Evolutionary conservation across 2,329 filamentous ascomycete species (phyloP).

Genomic region (Ramularia endophylla): DNA sequence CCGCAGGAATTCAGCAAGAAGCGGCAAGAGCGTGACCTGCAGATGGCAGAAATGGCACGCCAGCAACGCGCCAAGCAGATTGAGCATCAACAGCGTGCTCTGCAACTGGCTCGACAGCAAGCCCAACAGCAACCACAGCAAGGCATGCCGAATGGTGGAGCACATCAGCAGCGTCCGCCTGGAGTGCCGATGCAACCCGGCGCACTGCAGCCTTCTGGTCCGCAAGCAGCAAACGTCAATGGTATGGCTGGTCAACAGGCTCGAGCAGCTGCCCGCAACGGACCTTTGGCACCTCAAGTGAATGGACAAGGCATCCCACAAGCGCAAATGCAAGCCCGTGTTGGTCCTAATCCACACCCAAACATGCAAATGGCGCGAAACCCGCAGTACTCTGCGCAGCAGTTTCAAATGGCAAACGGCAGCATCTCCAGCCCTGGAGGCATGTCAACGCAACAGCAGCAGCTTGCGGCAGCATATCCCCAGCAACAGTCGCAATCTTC

Average conservation of each 20-base stretch:
- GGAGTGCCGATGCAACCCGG: slow-evolving; percentile 19
- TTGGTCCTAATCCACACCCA: slow-evolving; percentile 15
- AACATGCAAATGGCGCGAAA: slow-evolving; percentile 22
- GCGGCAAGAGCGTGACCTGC: slow-evolving; percentile 77
- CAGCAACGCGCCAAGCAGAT: slow-evolving; percentile 36
- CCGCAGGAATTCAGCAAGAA: slow-evolving; percentile 87
- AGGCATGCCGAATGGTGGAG: slow-evolving; percentile 28
- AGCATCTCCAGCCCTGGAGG: slow-evolving; percentile 26
- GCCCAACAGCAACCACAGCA: slow-evolving; percentile 24
- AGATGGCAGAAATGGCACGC: slow-evolving; percentile 38
- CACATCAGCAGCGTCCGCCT: slow-evolving; percentile 23
- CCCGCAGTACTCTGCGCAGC: slow-evolving; percentile 25
- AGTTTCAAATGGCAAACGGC: slow-evolving; percentile 25
- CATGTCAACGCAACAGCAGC: slow-evolving; percentile 30
- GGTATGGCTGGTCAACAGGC: slow-evolving; percentile 36
- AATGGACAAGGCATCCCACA: slow-evolving; percentile 58
- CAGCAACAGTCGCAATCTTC: slow-evolving; percentile 24
- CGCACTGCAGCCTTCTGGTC: slow-evolving; percentile 24
- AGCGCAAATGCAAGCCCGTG: slow-evolving; percentile 43
- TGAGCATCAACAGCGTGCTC: slow-evolving; percentile 29
- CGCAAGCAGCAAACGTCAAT: slow-evolving; percentile 32
- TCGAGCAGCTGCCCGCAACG: slow-evolving; percentile 34
- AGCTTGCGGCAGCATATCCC: slow-evolving; percentile 25
- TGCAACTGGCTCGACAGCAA: slow-evolving; percentile 31
- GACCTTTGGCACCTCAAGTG: slow-evolving; percentile 45